Conservation (phyloP, 305 asterid species). For the Andrographis paniculata region DNA sequence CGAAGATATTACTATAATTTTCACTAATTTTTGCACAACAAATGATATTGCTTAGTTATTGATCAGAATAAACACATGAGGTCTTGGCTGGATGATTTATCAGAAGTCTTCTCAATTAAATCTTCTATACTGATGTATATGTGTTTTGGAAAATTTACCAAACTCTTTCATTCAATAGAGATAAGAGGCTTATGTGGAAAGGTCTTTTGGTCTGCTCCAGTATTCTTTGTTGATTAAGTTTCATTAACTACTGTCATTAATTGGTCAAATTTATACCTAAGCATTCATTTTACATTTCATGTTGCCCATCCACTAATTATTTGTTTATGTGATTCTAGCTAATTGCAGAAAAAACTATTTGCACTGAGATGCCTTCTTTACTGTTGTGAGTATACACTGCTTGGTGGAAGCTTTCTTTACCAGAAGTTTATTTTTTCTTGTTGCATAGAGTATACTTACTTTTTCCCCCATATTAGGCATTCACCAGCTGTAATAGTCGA, state of each 20-base stretch:
- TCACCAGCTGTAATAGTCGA: constrained; percentile 58
- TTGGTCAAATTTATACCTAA: constrained; percentile 2
- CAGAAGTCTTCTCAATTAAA: no score
- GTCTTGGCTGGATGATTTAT: no score
- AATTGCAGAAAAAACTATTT: constrained; percentile 58
- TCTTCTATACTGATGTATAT: no score
- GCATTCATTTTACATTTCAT: constrained; percentile 6
- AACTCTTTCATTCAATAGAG: no score
- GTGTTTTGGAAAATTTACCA: no score
- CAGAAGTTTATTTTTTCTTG: constrained; percentile 12
- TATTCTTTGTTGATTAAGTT: no score
- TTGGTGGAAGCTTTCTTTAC: constrained; percentile 13
- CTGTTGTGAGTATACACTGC: constrained; percentile 44
- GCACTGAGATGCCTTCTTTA: constrained; percentile 72
- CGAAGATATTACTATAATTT: no score
- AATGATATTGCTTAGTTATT: no score
- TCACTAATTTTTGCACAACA: no score
- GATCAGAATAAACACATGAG: no score
- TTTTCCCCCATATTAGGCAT: constrained; percentile 51
- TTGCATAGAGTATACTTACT: constrained; percentile 17
- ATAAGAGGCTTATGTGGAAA: no score
- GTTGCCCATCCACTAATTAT: constrained; percentile 21
- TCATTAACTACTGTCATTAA: constrained; percentile 1
- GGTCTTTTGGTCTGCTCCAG: no score
- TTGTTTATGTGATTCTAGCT: constrained; percentile 35